Base-by-base conservation (phyloP, 2,329 filamentous ascomycete genomes). In the Fusarium sp. region DNA sequence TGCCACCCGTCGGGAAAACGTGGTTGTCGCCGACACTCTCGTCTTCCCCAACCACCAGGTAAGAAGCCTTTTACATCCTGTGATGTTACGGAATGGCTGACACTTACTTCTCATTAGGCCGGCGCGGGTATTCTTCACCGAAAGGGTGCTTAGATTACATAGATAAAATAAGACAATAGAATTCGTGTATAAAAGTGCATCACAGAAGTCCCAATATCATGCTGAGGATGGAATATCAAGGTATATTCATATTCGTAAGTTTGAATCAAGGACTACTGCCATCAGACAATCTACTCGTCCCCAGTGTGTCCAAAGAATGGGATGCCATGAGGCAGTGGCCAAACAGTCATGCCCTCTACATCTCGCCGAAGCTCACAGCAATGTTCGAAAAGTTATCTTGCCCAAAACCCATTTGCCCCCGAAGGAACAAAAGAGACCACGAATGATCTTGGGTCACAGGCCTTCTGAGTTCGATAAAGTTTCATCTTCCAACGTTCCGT, bases 1-100 rank as follows among this genome's bases (percentile, higher is more conserved):
- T 2, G 93, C 91, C 4, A 91, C 91, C 4, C 87, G 94, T 74
- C 88, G 91, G 73, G 93, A 97, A 82, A 97, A 97, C 77, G 93
- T 97, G 5, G 93, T 97, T 18, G 81, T 97, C 72, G 94, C 94
- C 18, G 94, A 97, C 80, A 91, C 92, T 6, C 81, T 97, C 66
- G 84, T 97, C 58, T 97, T 91, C 80, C 94, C 94, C 5, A 96
- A 90, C 75, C 93, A 97, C 77, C 94, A 97, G 87, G 93, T 93
- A 70, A 67, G 76, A 36, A 29, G 10, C 27, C 27, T 10, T 29
- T 29, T 9, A 29, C 27, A 29, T 10, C 27, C 27, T 4, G 9
- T 29, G 1, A 11, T 29, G 4, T 11, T 29, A 29, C 4, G 9
- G 27, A 29, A 46, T 25, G 18, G 13, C 64, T 71, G 55, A 75